Percentiles rank a stretch among this genome's conserved stretches.
Conservation (phyloP, 108 stramenopile genomes). For the Nannochloropsis salina region DNA sequence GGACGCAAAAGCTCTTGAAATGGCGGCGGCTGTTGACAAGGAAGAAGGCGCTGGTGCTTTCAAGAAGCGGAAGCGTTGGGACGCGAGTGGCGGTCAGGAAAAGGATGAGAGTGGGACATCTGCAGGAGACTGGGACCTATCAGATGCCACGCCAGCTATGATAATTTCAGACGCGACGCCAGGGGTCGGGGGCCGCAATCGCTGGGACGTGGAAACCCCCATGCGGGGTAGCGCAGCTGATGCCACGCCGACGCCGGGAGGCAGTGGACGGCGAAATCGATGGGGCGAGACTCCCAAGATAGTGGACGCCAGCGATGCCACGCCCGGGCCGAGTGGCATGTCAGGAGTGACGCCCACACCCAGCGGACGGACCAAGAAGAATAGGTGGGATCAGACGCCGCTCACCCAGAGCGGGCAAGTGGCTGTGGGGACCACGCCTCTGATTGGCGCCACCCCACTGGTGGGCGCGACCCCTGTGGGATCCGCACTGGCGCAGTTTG, state of each 20-base stretch:
- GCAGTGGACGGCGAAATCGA: slow-evolving; percentile 31
- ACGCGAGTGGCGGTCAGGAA: slow-evolving; percentile 37
- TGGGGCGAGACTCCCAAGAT: slow-evolving; percentile 24
- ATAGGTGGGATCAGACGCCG: slow-evolving; percentile 27
- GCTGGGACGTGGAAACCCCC: not conserved
- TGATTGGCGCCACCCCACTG: slow-evolving; percentile 35
- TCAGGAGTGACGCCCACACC: slow-evolving; percentile 21
- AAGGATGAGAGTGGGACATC: not conserved
- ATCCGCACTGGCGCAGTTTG: slow-evolving; percentile 40
- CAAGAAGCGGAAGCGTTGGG: slow-evolving; percentile 69
- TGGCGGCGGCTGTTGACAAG: slow-evolving; percentile 29
- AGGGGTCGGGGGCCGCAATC: not conserved
- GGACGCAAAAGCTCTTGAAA: slow-evolving; percentile 39
- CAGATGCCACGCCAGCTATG: slow-evolving; percentile 22
- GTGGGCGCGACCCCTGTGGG: slow-evolving; percentile 33
- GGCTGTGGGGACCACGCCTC: slow-evolving; percentile 43
- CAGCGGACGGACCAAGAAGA: not conserved
- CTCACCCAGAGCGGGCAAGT: slow-evolving; percentile 32
- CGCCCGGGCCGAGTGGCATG: slow-evolving; percentile 28
- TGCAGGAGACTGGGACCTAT: slow-evolving; percentile 22
- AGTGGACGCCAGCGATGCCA: slow-evolving; percentile 21
- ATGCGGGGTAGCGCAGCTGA: not conserved
- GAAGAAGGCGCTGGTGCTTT: slow-evolving; percentile 42
- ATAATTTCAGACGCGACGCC: slow-evolving; percentile 20
- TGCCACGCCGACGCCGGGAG: slow-evolving; percentile 23